These are phyloP conservation scores for Brasilioporus rufonigricans DNA, from an alignment of 768 basidiomycete species.

Conservation along the genomic window DNA sequence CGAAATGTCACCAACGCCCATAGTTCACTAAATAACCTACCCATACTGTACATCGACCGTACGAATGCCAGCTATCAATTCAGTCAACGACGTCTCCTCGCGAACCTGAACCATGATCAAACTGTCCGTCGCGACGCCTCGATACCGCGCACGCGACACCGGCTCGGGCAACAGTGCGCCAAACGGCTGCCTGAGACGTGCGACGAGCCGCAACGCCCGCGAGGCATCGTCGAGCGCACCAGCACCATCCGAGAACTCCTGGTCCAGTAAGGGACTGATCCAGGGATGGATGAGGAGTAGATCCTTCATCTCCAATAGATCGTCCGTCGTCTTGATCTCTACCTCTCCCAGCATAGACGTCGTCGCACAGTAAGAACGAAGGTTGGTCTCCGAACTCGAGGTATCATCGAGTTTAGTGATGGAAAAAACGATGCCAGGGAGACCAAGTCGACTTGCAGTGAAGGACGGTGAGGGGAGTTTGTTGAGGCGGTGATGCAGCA, in stretches of 20 bases:
- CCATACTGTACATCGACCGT: constrained; percentile 40
- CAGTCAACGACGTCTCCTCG: neutral
- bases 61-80: neutral
- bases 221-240: neutral
- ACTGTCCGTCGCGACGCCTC: neutral
- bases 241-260: neutral
- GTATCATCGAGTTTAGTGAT: neutral
- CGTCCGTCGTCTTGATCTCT: neutral
- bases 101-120: neutral
- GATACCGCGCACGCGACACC: neutral
- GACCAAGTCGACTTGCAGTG: neutral
- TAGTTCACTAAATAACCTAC: too few species aligned
- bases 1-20: too few species aligned
- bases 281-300: neutral
- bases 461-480: neutral
- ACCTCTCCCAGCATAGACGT: neutral
- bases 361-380: neutral
- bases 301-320: neutral
- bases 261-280: neutral
- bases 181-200: neutral
- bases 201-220: neutral
- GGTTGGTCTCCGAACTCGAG: neutral
- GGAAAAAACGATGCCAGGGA: neutral
- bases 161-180: neutral
- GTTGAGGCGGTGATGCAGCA: neutral